phyloP scores from a whole-genome alignment of 257 asterid species.

The Penstemon eatonii region DNA sequence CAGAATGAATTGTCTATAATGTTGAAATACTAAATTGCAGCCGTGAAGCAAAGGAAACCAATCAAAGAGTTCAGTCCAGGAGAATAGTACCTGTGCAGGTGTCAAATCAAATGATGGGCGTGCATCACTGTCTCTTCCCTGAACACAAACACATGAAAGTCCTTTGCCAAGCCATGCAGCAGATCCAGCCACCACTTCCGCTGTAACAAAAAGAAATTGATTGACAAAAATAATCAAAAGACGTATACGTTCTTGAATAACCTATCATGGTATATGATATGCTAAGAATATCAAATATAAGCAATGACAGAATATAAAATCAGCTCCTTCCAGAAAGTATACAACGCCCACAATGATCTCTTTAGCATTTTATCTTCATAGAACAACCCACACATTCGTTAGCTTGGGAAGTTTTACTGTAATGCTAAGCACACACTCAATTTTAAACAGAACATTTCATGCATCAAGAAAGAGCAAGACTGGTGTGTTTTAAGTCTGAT shows the following conservation, averaged over 20 bases:
- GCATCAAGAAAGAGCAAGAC: neutral
- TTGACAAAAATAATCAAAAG: no score
- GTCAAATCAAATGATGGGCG: slow-evolving; percentile 95
- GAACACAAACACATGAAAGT: slow-evolving; percentile 95
- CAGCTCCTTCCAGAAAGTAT: slow-evolving; percentile 10
- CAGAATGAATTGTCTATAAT: slow-evolving; percentile 23
- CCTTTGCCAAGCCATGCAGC: slow-evolving; percentile 99
- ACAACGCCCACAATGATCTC: slow-evolving; percentile 8
- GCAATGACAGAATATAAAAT: slow-evolving; percentile 12
- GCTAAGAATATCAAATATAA: slow-evolving; percentile 3
- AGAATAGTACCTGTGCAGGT: slow-evolving; percentile 66
- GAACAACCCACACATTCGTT: neutral
- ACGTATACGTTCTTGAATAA: slow-evolving; percentile 5
- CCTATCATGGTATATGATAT: slow-evolving; percentile 8
- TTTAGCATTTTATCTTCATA: no score
- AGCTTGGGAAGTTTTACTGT: neutral
- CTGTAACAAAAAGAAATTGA: slow-evolving; percentile 40
- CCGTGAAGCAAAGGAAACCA: slow-evolving; percentile 11
- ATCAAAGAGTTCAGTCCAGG: slow-evolving; percentile 16
- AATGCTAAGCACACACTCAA: neutral
- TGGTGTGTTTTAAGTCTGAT: neutral
- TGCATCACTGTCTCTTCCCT: slow-evolving; percentile 87
- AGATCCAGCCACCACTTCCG: slow-evolving; percentile 92
- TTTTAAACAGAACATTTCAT: neutral
- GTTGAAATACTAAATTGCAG: neutral